Evolutionary conservation across 306 rosid genomes (phyloP).

Genomic region (Vigna hirtella): DNA sequence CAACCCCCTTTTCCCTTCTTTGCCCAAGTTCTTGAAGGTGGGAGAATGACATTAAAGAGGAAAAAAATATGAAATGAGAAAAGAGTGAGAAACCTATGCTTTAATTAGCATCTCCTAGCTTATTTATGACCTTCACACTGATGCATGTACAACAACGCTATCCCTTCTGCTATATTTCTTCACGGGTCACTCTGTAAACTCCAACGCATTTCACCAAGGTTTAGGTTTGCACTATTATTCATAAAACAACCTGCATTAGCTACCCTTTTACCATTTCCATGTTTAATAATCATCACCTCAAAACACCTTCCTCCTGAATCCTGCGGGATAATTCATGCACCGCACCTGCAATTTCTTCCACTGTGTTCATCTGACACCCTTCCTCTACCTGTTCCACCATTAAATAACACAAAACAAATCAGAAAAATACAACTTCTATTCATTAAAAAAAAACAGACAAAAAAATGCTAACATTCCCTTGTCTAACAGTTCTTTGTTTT

Average conservation of each 20-base stretch:
- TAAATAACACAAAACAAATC: not conserved
- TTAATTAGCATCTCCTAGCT: slow-evolving; percentile 36
- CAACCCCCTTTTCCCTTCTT: not conserved
- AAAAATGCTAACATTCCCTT: not conserved
- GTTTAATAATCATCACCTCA: slow-evolving; percentile 41
- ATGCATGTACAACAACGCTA: slow-evolving; percentile 41
- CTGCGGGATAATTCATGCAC: slow-evolving; percentile 66
- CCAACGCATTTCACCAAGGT: not conserved
- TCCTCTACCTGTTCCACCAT: slow-evolving; percentile 64
- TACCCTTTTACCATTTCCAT: not conserved
- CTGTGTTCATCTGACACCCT: slow-evolving; percentile 68
- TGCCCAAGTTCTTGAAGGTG: not conserved
- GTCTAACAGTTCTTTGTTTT: not conserved
- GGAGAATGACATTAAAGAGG: not conserved
- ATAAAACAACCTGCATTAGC: not conserved
- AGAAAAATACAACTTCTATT: not conserved
- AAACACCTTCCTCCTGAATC: slow-evolving; percentile 60
- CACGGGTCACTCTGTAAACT: not conserved
- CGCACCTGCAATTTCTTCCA: slow-evolving; percentile 79
- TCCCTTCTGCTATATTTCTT: not conserved
- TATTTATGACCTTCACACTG: slow-evolving; percentile 22
- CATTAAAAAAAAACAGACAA: not conserved
- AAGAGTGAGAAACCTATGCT: slow-evolving; percentile 19
- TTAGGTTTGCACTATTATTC: not conserved
- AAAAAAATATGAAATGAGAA: not conserved